Base-by-base conservation (phyloP, 2,329 filamentous ascomycete species). In the Cladosporium sp. region DNA sequence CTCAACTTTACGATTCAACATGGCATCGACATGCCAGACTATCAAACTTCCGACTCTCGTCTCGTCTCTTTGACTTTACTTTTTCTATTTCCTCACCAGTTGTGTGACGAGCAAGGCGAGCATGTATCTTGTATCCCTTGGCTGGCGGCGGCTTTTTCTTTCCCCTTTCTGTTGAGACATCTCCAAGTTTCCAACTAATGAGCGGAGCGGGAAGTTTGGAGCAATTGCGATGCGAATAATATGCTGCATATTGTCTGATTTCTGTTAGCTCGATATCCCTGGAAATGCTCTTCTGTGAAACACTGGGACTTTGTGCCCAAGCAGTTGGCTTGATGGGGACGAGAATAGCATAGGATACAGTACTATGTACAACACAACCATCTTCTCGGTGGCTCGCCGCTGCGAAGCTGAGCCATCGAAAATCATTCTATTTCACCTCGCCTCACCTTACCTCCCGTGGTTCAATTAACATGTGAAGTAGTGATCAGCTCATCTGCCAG, bases 331-430 rank as follows among this genome's bases (percentile, higher is more conserved):
- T 57, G 52, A 57, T 14, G n/a, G 30, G 52, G 44, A 26, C n/a
- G 59, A 26, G 34, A 52, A 18, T 55, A 57, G 61, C 61, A 64
- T 64, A 64, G 61, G 61, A 64, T 64, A 64, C 61, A 64, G 61
- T 41, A 64, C 61, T 64, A 64, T 64, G 61, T 64, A 64, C 51
- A 57, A 57, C 51, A 64, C 34, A 51, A 24, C 28, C 26, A n/a
- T 26, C 11, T 36, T 21, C 47, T 38, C 24, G 30, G 30, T 54
- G 59, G 59, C 59, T 38, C 14, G 30, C 30, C 47, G 32, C 59
- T 52, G 47, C 47, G 47, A 62, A 61, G 59, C 58, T 47, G 58
- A 26, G 58, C 58, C 36, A 47, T 41, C 24, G 58, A 41, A 47
- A 15, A 52, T 2, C 30, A 32, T 11, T 28, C 55, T 24, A 18